Evolutionary conservation across 257 asterid genomes (phyloP).

Genomic region (Scutellaria baicalensis): DNA sequence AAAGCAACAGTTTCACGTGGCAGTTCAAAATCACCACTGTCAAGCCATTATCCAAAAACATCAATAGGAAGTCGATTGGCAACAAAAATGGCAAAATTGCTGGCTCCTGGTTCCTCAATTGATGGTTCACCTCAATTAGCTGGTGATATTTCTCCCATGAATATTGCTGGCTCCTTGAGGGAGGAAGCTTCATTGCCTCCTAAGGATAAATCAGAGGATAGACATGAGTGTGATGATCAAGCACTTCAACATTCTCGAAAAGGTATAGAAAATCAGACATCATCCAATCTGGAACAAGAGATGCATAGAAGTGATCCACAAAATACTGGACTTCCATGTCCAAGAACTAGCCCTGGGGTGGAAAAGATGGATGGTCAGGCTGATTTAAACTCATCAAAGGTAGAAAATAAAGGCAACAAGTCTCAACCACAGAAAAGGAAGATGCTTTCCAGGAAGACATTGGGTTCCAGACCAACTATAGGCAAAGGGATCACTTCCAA

Average conservation of each 20-base stretch:
- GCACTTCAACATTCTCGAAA: conserved; percentile 16
- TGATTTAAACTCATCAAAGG: conserved; percentile 23
- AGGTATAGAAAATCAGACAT: conserved; percentile 21
- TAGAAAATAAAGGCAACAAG: conserved; percentile 18
- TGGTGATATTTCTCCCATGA: conserved; percentile 22
- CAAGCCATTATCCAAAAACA: conserved; percentile 14
- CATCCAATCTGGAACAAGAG: conserved; percentile 11
- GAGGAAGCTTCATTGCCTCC: conserved; percentile 21
- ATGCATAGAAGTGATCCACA: conserved; percentile 23
- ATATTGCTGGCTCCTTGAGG: conserved; percentile 4
- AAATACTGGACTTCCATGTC: background rate
- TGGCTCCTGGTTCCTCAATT: conserved; percentile 21
- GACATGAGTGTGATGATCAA: conserved; percentile 23
- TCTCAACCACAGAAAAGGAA: conserved; percentile 35
- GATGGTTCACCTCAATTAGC: conserved; percentile 15
- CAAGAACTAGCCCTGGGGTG: background rate
- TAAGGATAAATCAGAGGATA: conserved; percentile 19
- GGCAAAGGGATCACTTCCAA: conserved; percentile 35
- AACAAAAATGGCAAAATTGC: conserved; percentile 15
- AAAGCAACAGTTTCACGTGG: conserved; percentile 24
- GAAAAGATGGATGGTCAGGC: conserved; percentile 19
- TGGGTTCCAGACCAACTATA: conserved; percentile 41
- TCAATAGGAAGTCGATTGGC: conserved; percentile 17
- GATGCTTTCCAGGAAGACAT: conserved; percentile 40
- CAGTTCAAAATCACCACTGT: conserved; percentile 30